Evolutionary conservation across 1,284 basidiomycete genomes (phyloP).

Genomic region (Rhodofomes roseus): DNA sequence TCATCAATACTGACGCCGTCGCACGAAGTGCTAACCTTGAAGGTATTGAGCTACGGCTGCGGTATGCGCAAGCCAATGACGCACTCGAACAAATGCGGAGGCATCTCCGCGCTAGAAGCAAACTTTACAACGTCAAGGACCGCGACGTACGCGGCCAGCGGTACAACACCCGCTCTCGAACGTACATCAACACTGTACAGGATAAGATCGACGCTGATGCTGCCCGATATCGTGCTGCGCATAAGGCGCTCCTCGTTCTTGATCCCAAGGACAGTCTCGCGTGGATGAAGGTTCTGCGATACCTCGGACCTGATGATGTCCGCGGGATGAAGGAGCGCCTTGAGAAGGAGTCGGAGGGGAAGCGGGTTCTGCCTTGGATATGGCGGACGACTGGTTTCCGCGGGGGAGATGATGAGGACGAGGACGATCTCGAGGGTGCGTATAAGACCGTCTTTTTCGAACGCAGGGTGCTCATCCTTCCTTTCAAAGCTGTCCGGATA

Average conservation of each 20-base stretch:
- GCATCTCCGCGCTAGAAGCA: neutral
- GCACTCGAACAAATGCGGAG: slow-evolving; percentile 23
- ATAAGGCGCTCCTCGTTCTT: neutral
- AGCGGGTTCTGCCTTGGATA: slow-evolving; percentile 2
- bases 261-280: neutral
- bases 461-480: neutral
- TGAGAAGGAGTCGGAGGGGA: neutral
- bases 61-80: slow-evolving; percentile 7
- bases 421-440: slow-evolving; percentile 4
- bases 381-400: slow-evolving; percentile 1
- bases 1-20: neutral
- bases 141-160: neutral
- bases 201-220: neutral
- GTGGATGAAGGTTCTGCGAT: neutral
- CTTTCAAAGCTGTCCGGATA: slow-evolving; percentile 2
- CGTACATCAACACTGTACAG: neutral
- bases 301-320: neutral
- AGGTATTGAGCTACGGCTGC: slow-evolving; percentile 25
- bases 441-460: neutral
- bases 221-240: neutral
- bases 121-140: slow-evolving; percentile 3
- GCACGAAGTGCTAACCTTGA: neutral
- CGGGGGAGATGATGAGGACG: neutral
- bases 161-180: slow-evolving; percentile 2
- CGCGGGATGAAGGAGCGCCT: neutral